Evolutionary conservation across 2,329 filamentous ascomycete genomes (phyloP).

Genomic region (Aspergillus sp.): DNA sequence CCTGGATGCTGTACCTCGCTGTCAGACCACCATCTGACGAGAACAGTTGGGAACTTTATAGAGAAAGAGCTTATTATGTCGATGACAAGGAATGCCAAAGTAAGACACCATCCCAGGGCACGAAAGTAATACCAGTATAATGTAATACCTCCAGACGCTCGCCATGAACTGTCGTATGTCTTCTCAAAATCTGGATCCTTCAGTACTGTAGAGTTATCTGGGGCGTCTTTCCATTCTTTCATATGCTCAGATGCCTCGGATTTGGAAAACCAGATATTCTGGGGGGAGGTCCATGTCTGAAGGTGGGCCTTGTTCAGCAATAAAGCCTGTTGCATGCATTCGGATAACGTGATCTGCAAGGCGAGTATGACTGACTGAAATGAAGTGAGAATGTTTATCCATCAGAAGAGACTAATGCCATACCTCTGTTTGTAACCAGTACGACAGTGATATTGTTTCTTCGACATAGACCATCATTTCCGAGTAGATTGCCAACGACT

Average conservation of each 20-base stretch:
- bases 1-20: too few relatives aligned
- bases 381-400: too few relatives aligned
- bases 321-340: background rate
- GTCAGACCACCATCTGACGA: constrained; percentile 26
- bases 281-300: too few relatives aligned
- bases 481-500: constrained; percentile 3
- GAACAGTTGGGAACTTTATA: constrained; percentile 1
- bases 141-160: background rate
- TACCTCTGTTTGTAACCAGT: constrained; percentile 5
- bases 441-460: constrained; percentile 6
- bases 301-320: background rate
- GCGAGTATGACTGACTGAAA: background rate
- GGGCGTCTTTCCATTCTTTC: too few relatives aligned
- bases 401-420: too few relatives aligned
- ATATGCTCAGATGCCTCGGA: too few relatives aligned
- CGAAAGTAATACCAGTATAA: constrained; percentile 5
- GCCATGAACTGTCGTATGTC: too few relatives aligned
- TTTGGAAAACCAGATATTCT: too few relatives aligned
- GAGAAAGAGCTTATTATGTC: background rate
- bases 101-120: background rate
- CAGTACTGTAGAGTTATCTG: too few relatives aligned
- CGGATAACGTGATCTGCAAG: background rate
- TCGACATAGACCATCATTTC: constrained; percentile 5
- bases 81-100: background rate
- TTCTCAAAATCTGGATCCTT: too few relatives aligned